phyloP scores from a whole-genome alignment of 2,329 filamentous ascomycete genomes.

The Phaeosphaeria sp. region DNA sequence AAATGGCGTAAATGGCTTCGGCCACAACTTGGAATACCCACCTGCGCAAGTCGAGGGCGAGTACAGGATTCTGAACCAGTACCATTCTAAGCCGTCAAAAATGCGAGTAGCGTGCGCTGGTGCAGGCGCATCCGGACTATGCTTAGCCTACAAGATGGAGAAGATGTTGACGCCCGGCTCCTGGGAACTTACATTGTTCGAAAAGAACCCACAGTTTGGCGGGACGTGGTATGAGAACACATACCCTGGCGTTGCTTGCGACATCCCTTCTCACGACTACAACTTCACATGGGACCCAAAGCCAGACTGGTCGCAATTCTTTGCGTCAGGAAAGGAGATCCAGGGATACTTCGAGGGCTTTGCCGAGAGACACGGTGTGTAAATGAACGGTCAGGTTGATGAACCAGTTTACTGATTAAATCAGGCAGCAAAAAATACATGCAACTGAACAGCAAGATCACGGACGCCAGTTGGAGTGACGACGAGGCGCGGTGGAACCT shows the following conservation, averaged over 20 bases:
- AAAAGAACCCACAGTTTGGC: conserved; percentile 40
- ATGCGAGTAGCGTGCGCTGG: conserved; percentile 38
- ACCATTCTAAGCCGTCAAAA: conserved; percentile 41
- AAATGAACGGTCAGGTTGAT: conserved; percentile 45
- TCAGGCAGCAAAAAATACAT: conserved; percentile 53
- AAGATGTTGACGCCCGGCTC: conserved; percentile 37
- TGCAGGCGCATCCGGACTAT: conserved; percentile 40
- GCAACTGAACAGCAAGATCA: conserved; percentile 55
- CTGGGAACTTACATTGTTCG: conserved; percentile 38
- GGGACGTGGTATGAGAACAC: conserved; percentile 46
- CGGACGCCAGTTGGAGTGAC: conserved; percentile 54
- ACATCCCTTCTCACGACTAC: conserved; percentile 61
- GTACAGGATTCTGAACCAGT: conserved; percentile 41
- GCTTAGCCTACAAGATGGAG: conserved; percentile 44
- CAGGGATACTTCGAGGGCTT: conserved; percentile 57
- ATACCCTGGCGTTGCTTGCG: conserved; percentile 43
- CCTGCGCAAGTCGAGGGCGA: conserved; percentile 36
- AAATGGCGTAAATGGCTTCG: conserved; percentile 37
- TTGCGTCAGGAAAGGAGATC: conserved; percentile 57
- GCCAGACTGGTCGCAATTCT: conserved; percentile 61
- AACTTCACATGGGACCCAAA: conserved; percentile 68
- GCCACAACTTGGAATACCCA: conserved; percentile 36
- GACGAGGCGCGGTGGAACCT: conserved; percentile 49
- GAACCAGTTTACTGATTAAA: neutral
- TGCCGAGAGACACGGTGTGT: conserved; percentile 64